Evolutionary conservation across 2,329 filamentous ascomycete genomes (phyloP).

Genomic region (Apiospora arundinis): DNA sequence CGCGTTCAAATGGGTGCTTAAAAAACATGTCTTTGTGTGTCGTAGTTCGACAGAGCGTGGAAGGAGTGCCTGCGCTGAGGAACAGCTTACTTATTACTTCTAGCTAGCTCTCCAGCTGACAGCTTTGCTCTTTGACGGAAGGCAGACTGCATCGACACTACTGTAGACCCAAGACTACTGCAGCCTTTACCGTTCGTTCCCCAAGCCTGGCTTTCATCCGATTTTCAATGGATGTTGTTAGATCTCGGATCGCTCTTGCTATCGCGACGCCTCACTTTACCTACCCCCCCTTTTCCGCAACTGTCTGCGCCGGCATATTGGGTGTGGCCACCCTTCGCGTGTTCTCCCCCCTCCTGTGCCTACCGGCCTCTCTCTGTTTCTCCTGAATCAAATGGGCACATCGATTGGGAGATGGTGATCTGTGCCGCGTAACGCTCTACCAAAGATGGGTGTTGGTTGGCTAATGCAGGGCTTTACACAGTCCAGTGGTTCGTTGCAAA

Average conservation of each 20-base stretch:
- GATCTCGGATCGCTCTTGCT: background rate
- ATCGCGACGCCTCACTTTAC: background rate
- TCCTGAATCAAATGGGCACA: background rate
- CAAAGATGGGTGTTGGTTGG: background rate
- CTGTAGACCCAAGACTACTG: background rate
- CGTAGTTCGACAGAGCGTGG: background rate
- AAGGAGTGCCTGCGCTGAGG: background rate
- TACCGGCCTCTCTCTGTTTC: background rate
- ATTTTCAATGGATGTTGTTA: background rate
- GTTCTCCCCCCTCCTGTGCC: background rate
- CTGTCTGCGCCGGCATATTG: background rate
- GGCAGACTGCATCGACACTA: background rate
- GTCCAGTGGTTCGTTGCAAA: background rate
- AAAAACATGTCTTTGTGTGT: too few species aligned
- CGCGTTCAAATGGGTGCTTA: too few species aligned
- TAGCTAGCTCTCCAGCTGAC: background rate
- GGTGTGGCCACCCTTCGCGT: background rate
- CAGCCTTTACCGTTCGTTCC: background rate
- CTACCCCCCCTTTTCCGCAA: background rate
- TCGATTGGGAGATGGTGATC: background rate
- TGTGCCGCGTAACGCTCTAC: background rate
- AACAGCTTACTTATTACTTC: background rate
- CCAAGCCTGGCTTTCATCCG: background rate
- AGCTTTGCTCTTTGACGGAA: background rate
- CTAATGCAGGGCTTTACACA: background rate